Evolutionary conservation across 2,329 filamentous ascomycete genomes (phyloP).

Genomic region (Xylaria polymorpha): DNA sequence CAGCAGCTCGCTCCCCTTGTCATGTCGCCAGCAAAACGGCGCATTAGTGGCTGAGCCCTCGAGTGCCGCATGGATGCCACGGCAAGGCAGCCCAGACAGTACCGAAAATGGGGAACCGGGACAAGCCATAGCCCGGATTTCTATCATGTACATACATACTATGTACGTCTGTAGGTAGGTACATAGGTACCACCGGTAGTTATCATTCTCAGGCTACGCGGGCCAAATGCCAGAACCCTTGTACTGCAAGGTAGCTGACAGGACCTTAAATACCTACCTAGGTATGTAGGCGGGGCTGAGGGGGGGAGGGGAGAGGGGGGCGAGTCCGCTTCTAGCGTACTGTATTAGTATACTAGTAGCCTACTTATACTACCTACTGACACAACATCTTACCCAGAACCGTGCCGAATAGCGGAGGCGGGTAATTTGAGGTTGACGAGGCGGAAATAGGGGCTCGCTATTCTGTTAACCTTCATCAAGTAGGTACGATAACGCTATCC

Average conservation of each 20-base stretch:
- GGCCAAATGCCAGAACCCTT: conserved; percentile 16
- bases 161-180: too few species aligned
- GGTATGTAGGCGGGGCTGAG: conserved; percentile 22
- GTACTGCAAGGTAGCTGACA: conserved; percentile 6
- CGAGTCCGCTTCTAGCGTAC: conserved; percentile 6
- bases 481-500: conserved; percentile 9
- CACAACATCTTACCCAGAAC: neutral
- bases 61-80: conserved; percentile 7
- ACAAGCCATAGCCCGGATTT: conserved; percentile 9
- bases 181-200: too few species aligned
- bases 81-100: neutral
- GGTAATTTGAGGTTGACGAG: conserved; percentile 5
- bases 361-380: too few species aligned
- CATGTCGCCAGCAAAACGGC: neutral
- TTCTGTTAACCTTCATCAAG: neutral
- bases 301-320: neutral
- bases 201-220: conserved; percentile 7
- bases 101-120: conserved; percentile 10
- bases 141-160: neutral
- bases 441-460: conserved; percentile 18
- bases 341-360: neutral
- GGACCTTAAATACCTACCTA: conserved; percentile 3
- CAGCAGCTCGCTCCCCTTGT: neutral
- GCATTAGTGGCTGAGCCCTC: neutral
- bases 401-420: neutral